phyloP scores from a whole-genome alignment of 306 rosid genomes.

The Erythrophleum fordii region DNA sequence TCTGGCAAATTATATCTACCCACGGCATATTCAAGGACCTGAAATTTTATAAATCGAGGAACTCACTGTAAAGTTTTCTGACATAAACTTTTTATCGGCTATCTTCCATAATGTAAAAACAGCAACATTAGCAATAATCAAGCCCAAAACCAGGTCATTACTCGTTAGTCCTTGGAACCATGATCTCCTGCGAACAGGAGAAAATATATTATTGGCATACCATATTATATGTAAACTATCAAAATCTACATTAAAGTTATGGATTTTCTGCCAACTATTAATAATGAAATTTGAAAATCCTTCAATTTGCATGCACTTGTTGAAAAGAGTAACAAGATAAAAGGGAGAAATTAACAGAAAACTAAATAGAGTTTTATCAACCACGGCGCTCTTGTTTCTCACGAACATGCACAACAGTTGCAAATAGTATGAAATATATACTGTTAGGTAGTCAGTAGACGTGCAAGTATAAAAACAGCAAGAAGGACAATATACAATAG shows the following conservation, averaged over 20 bases:
- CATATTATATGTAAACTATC: background rate
- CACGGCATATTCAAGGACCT: slow-evolving; percentile 25
- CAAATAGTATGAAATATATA: slow-evolving; percentile 9
- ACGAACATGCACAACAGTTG: background rate
- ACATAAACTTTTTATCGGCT: slow-evolving; percentile 63
- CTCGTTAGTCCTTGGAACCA: slow-evolving; percentile 54
- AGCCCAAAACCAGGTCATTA: slow-evolving; percentile 61
- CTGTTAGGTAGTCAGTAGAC: background rate
- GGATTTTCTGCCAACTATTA: background rate
- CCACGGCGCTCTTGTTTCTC: background rate
- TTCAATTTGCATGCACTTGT: background rate
- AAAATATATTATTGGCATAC: slow-evolving; percentile 38
- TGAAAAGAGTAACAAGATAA: background rate
- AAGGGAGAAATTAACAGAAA: slow-evolving; percentile 1
- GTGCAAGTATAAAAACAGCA: slow-evolving; percentile 9
- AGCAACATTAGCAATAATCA: slow-evolving; percentile 79
- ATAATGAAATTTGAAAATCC: background rate
- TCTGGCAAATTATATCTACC: slow-evolving; percentile 22
- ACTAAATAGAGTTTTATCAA: background rate
- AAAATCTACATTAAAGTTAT: too few relatives aligned
- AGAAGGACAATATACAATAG: slow-evolving; percentile 11
- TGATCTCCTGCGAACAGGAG: slow-evolving; percentile 62
- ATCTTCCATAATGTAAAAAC: slow-evolving; percentile 71
- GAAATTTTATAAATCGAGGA: slow-evolving; percentile 38
- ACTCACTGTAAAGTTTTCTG: slow-evolving; percentile 76